Conservation (phyloP, 345 rosid species). For the Limnanthes douglasii region DNA sequence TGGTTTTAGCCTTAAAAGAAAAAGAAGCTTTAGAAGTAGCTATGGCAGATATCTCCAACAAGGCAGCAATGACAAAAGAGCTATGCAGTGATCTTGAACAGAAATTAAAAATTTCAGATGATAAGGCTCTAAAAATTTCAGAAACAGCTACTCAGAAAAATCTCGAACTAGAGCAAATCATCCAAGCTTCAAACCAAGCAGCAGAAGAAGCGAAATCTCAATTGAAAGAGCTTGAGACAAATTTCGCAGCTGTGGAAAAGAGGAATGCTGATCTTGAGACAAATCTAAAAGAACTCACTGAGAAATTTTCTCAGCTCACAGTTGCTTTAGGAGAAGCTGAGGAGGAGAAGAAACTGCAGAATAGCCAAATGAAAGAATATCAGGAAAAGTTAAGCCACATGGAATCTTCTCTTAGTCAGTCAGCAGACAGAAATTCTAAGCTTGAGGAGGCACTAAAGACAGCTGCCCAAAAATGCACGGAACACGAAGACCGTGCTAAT, state of each 20-base stretch:
- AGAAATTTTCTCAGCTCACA: constrained; percentile 38
- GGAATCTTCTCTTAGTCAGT: constrained; percentile 42
- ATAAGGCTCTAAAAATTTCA: constrained; percentile 47
- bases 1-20: constrained; percentile 65
- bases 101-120: constrained; percentile 62
- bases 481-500: constrained; percentile 53
- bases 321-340: constrained; percentile 31
- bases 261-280: constrained; percentile 58
- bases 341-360: constrained; percentile 39
- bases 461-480: constrained; percentile 36
- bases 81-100: constrained; percentile 50
- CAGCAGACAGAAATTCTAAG: constrained; percentile 26
- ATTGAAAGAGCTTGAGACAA: constrained; percentile 52
- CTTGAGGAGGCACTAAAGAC: constrained; percentile 49
- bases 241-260: constrained; percentile 48
- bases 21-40: constrained; percentile 52
- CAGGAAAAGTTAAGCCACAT: constrained; percentile 30
- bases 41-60: constrained; percentile 39
- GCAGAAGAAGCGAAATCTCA: constrained; percentile 52
- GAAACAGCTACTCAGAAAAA: constrained; percentile 54
- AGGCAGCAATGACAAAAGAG: constrained; percentile 28
- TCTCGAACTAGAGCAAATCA: constrained; percentile 53
- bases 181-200: constrained; percentile 38
- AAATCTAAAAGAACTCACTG: constrained; percentile 39
- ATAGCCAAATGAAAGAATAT: constrained; percentile 29